Base-by-base conservation (phyloP, 345 rosid genomes). In the Gossypium stocksii region DNA sequence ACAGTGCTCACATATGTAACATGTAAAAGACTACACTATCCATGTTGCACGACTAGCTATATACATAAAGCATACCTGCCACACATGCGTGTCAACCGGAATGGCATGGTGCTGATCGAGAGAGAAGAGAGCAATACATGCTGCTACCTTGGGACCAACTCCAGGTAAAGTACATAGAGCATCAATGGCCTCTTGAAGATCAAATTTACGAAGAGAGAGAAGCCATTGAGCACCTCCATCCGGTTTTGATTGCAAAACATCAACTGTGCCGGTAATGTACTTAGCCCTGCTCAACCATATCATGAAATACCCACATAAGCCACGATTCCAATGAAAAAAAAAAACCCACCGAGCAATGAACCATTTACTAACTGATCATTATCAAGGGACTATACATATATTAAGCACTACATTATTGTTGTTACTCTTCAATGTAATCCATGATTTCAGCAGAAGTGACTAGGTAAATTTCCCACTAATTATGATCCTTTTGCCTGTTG, bases 41-140 rank as follows among this genome's bases (percentile, higher is more conserved):
- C 22, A 9, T 0, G 29, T 3, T 56, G 17, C 16, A 41, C 12
- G 11, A 44, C 46, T 7, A 34, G 43, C 22, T 38, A 77, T 70
- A 73, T n/a, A 49, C 41, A 52, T 7, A 27, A 17, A 74, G 27
- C 38, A 73, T 87, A 92, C 98, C 93, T 89, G 75, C 98, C 98
- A 94, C 80, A 92, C 98, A 73, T 94, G 98, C 2, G 96, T 94
- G 79, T 94, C 98, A 56, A 94, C 97, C 2, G 98, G 98, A 86
- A 94, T 81, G 53, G 98, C 98, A 62, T 90, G 87, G 75, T 94
- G 97, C 66, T 94, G 97, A 78, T 92, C 98, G 45, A 94, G 98
- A 16, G 98, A 91, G 77, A 92, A 94, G 79, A 94, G 87, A 77
- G 98, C 91, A 76, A 94, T 79, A 73, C 98, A 94, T 7, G 98